These are phyloP conservation scores for Leccinum disarticulatum DNA, from an alignment of 768 basidiomycete genomes.

Conservation along the genomic window DNA sequence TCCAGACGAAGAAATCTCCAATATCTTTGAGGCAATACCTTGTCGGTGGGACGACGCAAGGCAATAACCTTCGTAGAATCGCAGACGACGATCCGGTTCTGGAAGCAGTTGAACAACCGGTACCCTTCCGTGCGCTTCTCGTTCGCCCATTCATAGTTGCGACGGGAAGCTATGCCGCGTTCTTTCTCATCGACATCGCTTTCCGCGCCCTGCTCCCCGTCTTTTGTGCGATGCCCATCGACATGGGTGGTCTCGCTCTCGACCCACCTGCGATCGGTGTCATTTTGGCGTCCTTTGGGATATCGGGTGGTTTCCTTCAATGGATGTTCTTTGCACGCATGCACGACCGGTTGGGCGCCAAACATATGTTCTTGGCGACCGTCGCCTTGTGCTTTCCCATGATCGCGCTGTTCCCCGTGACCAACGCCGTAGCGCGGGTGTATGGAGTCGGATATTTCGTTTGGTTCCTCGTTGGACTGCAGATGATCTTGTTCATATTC, in stretches of 20 bases:
- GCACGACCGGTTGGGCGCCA: constrained; percentile 58
- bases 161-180: constrained; percentile 56
- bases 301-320: constrained; percentile 47
- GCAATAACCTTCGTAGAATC: background rate
- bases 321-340: constrained; percentile 59
- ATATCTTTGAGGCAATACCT: constrained; percentile 18
- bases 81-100: background rate
- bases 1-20: constrained; percentile 16
- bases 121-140: constrained; percentile 51
- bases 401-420: constrained; percentile 42
- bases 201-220: constrained; percentile 46
- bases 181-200: constrained; percentile 63
- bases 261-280: constrained; percentile 32
- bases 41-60: constrained; percentile 8
- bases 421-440: constrained; percentile 36
- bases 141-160: constrained; percentile 55
- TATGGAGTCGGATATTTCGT: constrained; percentile 43
- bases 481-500: constrained; percentile 45
- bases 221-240: constrained; percentile 32
- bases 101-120: constrained; percentile 21
- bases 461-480: constrained; percentile 51
- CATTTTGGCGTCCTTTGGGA: constrained; percentile 26
- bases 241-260: constrained; percentile 30
- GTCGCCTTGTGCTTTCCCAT: constrained; percentile 50
- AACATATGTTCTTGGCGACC: constrained; percentile 52